These are phyloP conservation scores for Beta macrorhiza DNA, from an alignment of 179 eudicot genomes.

Conservation along the genomic window DNA sequence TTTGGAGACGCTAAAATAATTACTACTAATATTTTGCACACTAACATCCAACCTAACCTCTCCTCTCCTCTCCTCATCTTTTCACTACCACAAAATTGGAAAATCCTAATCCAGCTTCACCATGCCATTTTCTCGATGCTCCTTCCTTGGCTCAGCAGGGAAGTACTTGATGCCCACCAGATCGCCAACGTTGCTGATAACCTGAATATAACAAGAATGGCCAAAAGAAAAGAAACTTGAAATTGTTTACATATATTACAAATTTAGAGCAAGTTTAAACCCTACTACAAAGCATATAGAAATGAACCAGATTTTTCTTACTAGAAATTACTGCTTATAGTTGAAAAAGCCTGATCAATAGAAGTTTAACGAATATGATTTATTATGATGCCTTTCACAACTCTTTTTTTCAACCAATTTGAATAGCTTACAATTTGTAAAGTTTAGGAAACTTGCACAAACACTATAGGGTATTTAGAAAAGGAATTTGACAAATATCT, in stretches of 20 bases:
- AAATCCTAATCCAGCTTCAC: constrained; percentile 52
- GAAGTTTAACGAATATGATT: not conserved
- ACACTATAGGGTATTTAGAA: not conserved
- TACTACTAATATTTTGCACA: constrained; percentile 10
- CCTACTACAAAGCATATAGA: not conserved
- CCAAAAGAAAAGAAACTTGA: not conserved
- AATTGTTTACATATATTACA: not conserved
- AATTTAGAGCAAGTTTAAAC: not conserved
- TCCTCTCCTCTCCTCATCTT: not conserved
- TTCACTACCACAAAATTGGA: constrained; percentile 13
- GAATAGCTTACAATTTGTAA: too few relatives aligned
- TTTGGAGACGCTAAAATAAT: constrained; percentile 21
- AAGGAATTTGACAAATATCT: not conserved
- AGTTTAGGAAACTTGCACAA: not conserved
- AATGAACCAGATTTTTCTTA: not conserved
- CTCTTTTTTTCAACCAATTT: not conserved
- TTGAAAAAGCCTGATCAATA: not conserved
- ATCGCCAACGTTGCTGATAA: constrained; percentile 79
- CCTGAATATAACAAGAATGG: constrained; percentile 36
- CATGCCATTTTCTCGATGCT: constrained; percentile 52
- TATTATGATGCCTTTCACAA: not conserved
- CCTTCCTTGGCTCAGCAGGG: constrained; percentile 90
- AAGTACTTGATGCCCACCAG: constrained; percentile 93
- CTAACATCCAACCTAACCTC: constrained; percentile 25
- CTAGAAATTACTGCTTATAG: not conserved